phyloP scores from a whole-genome alignment of 108 stramenopile species.

The Pseudonitzschia delicatissima region DNA sequence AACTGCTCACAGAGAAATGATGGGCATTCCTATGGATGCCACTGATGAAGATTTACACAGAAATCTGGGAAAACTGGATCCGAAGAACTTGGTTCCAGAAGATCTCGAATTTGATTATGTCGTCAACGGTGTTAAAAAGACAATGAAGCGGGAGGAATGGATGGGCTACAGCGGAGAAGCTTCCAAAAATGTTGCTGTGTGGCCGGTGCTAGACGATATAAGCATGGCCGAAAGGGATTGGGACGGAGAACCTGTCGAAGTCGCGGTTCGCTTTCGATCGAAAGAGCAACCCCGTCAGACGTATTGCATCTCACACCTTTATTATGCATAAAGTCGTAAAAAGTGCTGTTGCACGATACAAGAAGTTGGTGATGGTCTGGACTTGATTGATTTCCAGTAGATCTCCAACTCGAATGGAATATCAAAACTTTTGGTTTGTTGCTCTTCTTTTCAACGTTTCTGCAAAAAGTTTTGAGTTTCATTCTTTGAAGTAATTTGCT shows the following conservation, averaged over 20 bases:
- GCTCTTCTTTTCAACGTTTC: no score
- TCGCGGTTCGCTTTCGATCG: constrained; percentile 26
- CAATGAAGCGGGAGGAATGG: constrained; percentile 32
- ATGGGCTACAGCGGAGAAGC: constrained; percentile 4
- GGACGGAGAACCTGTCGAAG: constrained; percentile 29
- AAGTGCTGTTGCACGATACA: no score
- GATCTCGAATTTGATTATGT: constrained; percentile 32
- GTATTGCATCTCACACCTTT: constrained; percentile 30
- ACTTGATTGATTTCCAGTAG: no score
- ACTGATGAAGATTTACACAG: not conserved
- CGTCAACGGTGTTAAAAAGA: constrained; percentile 26
- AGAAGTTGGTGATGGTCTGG: no score
- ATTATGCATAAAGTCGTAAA: constrained; percentile 36
- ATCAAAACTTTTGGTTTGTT: no score
- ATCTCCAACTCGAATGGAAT: no score
- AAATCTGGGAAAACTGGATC: constrained; percentile 1
- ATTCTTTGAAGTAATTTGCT: no score
- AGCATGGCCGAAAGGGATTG: constrained; percentile 28
- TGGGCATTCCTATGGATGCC: not conserved
- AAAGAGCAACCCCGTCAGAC: not conserved
- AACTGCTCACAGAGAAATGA: not conserved
- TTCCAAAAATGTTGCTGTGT: constrained; percentile 26
- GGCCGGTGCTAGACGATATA: constrained; percentile 22
- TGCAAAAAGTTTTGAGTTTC: no score
- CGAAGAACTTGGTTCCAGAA: constrained; percentile 7